Base-by-base conservation (phyloP, 2,329 filamentous ascomycete genomes). In the Plectosphaerella cucumerina region DNA sequence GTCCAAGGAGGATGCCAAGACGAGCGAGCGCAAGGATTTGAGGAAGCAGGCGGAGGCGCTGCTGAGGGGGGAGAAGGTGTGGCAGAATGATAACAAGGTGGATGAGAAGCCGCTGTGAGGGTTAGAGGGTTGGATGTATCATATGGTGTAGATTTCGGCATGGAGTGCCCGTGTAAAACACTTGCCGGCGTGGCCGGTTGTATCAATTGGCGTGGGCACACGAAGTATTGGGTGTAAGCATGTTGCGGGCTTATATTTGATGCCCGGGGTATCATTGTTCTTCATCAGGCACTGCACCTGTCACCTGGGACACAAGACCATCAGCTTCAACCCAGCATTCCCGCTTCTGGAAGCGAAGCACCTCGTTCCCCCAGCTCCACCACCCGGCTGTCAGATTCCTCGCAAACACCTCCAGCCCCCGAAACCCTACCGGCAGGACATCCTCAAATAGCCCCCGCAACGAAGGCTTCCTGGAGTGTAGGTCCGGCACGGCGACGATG, bases 381-480 rank as follows among this genome's bases (percentile, higher is more conserved):
- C 89, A 93, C 0, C 86, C 86, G 8, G 82, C 77, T 2, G 88
- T 89, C 43, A 90, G 68, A 62, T 87, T 83, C 50, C 89, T 76
- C 2, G 88, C 86, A 69, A 93, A 94, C 2, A 92, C 73, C 66
- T 94, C 89, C n/a, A 92, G 70, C 3, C 79, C 87, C 15, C 64
- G 61, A 58, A 82, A 85, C 3, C 71, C 65, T 3, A 61, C 56
- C 1, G 72, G 71, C 23, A 89, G 60, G n/a, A 84, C 59, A 4
- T 74, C 68, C 49, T 79, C 75, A 46, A 90, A 78, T 20, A 89
- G 58, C 3, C 66, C 60, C 53, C 84, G 82, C 50, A 93, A 62
- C 60, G 84, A 89, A 4, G 89, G 89, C 63, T 94, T 94, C 45
- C 89, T 73, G 1, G 89, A 92, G 66, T 94, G 89, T 4, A 89